Base-by-base conservation (phyloP, 1,284 basidiomycete species). In the Moesziomyces aphidis region DNA sequence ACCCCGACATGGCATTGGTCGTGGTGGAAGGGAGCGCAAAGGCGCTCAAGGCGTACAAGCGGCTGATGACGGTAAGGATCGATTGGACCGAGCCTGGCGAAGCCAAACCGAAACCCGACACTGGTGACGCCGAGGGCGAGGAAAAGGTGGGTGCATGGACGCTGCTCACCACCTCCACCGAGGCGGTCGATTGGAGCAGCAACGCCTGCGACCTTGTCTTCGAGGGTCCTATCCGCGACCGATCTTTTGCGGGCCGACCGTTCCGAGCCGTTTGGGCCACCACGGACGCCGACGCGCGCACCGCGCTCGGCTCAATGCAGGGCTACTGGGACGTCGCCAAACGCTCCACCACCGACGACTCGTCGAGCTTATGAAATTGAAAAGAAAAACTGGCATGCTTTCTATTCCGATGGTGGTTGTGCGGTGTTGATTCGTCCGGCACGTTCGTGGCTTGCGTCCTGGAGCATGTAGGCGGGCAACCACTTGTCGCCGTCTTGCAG, bases 321-420 rank as follows among this genome's bases (percentile, higher is more conserved):
- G 92, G 93, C 0, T 93, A 94, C 83, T 97, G 95, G 95, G 96
- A 97, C 85, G 89, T 93, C 83, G 91, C 94, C 36, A 97, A 95
- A 47, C 34, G 13, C 36, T 63, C 13, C 62, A 47, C 31, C 11
- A 49, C 34, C 39, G 42, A 10, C 31, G 31, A 34, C 31, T 11
- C 31, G 10, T 34, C 10, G 11, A 31, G 4, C 10, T 34, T 34
- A 4, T 34, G 31, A 13, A 34, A 11, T 13, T n/a, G n/a, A n/a
- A n/a, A n/a, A n/a, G n/a, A n/a, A n/a, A n/a, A n/a, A n/a, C n/a
- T 28, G 10, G 9, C 31, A 34, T 13, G n/a, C n/a, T 34, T 5
- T 34, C 23, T 48, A 28, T n/a, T 44, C 26, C 17, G 23, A 31
- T 24, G 28, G 26, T 3, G 13, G 24, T n/a, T 63, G 51, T 19